These are phyloP conservation scores for Russula sp. DNA, from an alignment of 768 basidiomycete species.

Conservation along the genomic window DNA sequence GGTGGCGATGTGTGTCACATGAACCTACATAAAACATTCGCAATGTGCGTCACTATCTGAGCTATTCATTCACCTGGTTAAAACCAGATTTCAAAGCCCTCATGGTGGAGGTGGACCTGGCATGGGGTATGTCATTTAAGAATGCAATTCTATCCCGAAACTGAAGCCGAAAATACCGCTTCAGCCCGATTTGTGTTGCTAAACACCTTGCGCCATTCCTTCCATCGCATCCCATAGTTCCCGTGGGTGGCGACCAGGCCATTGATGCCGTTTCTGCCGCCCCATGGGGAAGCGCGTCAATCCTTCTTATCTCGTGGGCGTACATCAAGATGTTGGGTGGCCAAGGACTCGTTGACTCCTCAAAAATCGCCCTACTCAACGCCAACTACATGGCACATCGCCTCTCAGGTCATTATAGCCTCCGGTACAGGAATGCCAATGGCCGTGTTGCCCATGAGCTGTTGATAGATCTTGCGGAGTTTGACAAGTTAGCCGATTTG, in stretches of 20 bases:
- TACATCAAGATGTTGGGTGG: conserved; percentile 99
- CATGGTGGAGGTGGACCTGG: conserved; percentile 98
- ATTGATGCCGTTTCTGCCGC: conserved; percentile 89
- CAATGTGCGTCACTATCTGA: conserved; percentile 52
- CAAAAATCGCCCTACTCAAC: conserved; percentile 82
- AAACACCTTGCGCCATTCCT: conserved; percentile 93
- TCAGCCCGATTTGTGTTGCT: conserved; percentile 86
- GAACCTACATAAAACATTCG: conserved; percentile 97
- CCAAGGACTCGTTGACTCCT: conserved; percentile 75
- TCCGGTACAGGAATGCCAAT: conserved; percentile 87
- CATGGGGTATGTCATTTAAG: conserved; percentile 54
- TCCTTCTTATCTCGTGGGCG: conserved; percentile 96
- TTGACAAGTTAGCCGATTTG: conserved; percentile 80
- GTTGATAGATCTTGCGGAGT: conserved; percentile 91
- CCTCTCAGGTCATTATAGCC: conserved; percentile 73
- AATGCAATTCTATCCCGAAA: background rate
- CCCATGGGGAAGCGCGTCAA: conserved; percentile 91
- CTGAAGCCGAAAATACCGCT: conserved; percentile 11
- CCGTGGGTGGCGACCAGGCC: conserved; percentile 55
- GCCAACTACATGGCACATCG: conserved; percentile 97
- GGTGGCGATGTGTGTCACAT: conserved; percentile 98
- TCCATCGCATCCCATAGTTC: conserved; percentile 74
- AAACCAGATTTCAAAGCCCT: conserved; percentile 43
- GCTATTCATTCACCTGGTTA: background rate
- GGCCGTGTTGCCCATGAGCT: conserved; percentile 94